phyloP scores from a whole-genome alignment of 2,329 filamentous ascomycete species.

The Phaeoacremonium minimum region DNA sequence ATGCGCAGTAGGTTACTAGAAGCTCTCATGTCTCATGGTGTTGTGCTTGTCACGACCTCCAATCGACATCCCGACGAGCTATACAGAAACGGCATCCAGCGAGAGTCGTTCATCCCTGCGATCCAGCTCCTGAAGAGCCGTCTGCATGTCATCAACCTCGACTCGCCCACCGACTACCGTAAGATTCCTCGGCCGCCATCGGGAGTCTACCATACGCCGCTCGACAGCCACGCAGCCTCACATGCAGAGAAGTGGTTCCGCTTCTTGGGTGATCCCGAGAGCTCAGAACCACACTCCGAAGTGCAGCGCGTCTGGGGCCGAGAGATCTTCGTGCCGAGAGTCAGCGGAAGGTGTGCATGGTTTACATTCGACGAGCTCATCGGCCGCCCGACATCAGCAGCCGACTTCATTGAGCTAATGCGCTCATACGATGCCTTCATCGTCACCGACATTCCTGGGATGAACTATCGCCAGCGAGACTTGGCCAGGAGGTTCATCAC shows the following conservation, averaged over 20 bases:
- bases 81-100: slow-evolving; percentile 97
- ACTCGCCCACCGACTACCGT: slow-evolving; percentile 93
- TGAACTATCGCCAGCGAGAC: slow-evolving; percentile 84
- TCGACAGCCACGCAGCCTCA: slow-evolving; percentile 69
- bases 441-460: slow-evolving; percentile 84
- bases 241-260: slow-evolving; percentile 95
- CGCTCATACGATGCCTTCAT: slow-evolving; percentile 89
- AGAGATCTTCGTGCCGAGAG: slow-evolving; percentile 80
- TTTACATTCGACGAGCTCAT: slow-evolving; percentile 95
- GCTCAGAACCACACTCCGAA: slow-evolving; percentile 70
- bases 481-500: slow-evolving; percentile 92
- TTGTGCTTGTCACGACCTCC: slow-evolving; percentile 91
- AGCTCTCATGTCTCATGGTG: slow-evolving; percentile 91
- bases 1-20: slow-evolving; percentile 64
- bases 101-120: slow-evolving; percentile 90
- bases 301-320: slow-evolving; percentile 88
- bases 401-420: slow-evolving; percentile 91
- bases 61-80: slow-evolving; percentile 95
- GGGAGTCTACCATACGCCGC: slow-evolving; percentile 87
- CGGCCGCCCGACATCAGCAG: slow-evolving; percentile 80
- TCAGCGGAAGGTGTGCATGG: slow-evolving; percentile 81
- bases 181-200: slow-evolving; percentile 92
- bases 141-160: slow-evolving; percentile 86
- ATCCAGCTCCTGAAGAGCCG: slow-evolving; percentile 85
- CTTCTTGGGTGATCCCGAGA: slow-evolving; percentile 81